Base-by-base conservation (phyloP, 345 rosid species). In the Adansonia digitata region DNA sequence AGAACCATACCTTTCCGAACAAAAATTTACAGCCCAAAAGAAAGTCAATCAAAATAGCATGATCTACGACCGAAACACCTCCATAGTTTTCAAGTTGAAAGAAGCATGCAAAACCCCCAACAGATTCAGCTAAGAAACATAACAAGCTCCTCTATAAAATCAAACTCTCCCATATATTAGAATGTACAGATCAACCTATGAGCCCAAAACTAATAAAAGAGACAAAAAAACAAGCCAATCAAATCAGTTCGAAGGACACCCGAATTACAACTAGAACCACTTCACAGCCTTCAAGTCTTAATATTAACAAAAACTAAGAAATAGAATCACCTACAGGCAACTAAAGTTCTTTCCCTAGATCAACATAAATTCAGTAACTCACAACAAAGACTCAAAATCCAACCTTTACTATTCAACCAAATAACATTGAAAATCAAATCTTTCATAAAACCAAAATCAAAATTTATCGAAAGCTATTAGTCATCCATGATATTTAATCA, bases 31-130 rank as follows among this genome's bases (percentile, higher is more conserved):
- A 61, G 9, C 13, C 49, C 24, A 37, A 22, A 39, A 40, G 5
- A 51, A 12, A 22, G 60, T 7, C 39, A 46, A 14, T 43, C 22
- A 67, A 40, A 24, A 49, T 39, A 51, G 8, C 20, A n/a, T 52
- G 62, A 51, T 75, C 72, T 65, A 55, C 42, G 65, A 49, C 48
- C n/a, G 22, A 37, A 63, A 35, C 66, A 48, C 62, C 31, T 69
- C 14, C 6, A 53, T 20, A 56, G 71, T 15, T 26, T 15, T 9
- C 75, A 35, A 49, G 26, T 20, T 46, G 20, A 14, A 22, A 66
- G 67, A 27, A 5, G 14, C 24, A 56, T n/a, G n/a, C n/a, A 55
- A 29, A 67, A 53, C 73, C 13, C 27, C 8, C 26, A 29, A 67
- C 35, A 39, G 34, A 55, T 37, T 37, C 29, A 37, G 20, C 63